phyloP scores from a whole-genome alignment of 306 rosid genomes.

The Begonia loranthoides region DNA sequence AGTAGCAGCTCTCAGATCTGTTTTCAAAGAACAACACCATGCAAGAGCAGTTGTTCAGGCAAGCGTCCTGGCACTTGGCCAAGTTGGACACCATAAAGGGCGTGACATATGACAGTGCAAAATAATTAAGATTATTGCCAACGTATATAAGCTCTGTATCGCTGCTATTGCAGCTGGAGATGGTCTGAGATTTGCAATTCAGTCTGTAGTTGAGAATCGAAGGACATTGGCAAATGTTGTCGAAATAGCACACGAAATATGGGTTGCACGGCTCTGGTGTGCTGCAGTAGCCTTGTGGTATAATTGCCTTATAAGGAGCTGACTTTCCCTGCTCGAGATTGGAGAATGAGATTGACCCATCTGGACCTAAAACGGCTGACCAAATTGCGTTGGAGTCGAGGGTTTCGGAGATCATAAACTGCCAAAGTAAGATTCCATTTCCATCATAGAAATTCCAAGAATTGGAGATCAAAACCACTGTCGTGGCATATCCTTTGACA shows the following conservation, averaged over 20 bases:
- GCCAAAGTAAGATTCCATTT: slow-evolving; percentile 26
- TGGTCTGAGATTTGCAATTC: slow-evolving; percentile 14
- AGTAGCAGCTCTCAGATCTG: slow-evolving; percentile 16
- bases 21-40: slow-evolving; percentile 19
- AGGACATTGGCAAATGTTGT: slow-evolving; percentile 20
- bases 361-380: slow-evolving; percentile 19
- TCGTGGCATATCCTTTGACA: slow-evolving; percentile 15
- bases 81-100: slow-evolving; percentile 14
- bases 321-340: slow-evolving; percentile 15
- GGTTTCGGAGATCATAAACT: slow-evolving; percentile 15
- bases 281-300: slow-evolving; percentile 21
- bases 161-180: slow-evolving; percentile 15
- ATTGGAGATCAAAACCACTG: slow-evolving; percentile 19
- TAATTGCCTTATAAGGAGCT: slow-evolving; percentile 9
- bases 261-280: slow-evolving; percentile 29
- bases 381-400: slow-evolving; percentile 11
- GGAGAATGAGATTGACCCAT: slow-evolving; percentile 11
- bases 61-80: slow-evolving; percentile 20
- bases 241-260: slow-evolving; percentile 14
- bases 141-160: slow-evolving; percentile 15
- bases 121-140: slow-evolving; percentile 24
- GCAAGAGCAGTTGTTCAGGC: slow-evolving; percentile 21
- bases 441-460: slow-evolving; percentile 33
- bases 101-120: slow-evolving; percentile 16
- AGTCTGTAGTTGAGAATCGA: slow-evolving; percentile 8